phyloP scores from a whole-genome alignment of 2,329 filamentous ascomycete genomes.

The Aspergillus puulaauensis region DNA sequence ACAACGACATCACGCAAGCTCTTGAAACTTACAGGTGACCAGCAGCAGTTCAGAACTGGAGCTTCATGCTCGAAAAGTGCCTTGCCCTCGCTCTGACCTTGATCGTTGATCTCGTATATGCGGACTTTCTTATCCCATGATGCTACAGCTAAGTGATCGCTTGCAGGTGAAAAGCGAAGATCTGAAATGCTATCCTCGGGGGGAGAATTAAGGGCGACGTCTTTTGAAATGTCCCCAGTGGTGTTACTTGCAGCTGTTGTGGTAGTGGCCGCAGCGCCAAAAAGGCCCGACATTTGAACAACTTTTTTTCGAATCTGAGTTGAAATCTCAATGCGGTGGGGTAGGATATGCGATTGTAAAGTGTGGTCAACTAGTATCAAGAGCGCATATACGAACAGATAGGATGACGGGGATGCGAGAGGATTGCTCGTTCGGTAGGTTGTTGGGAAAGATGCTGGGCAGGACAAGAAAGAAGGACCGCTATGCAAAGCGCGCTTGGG shows the following conservation, averaged over 20 bases:
- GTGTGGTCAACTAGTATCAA: not conserved
- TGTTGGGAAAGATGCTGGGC: not conserved
- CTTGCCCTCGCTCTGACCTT: conserved; percentile 79
- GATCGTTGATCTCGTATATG: conserved; percentile 84
- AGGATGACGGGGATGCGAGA: not conserved
- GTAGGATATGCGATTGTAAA: not conserved
- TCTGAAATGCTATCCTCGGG: conserved; percentile 90
- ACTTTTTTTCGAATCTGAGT: conserved; percentile 12
- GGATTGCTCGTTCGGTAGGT: not conserved
- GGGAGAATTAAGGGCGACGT: conserved; percentile 74
- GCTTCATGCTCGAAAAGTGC: conserved; percentile 82
- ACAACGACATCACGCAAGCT: not conserved
- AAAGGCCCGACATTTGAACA: conserved; percentile 46
- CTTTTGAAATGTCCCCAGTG: conserved; percentile 85
- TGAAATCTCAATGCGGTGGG: not conserved
- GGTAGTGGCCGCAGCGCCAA: conserved; percentile 54
- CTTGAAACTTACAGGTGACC: conserved; percentile 70
- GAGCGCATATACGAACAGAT: not conserved
- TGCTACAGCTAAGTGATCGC: conserved; percentile 81
- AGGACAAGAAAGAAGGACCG: not conserved
- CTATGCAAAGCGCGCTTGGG: not conserved
- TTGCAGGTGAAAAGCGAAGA: conserved; percentile 74
- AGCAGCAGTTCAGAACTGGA: conserved; percentile 80
- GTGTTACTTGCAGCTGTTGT: conserved; percentile 62
- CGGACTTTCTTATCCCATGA: conserved; percentile 99